Percentiles rank a stretch among this genome's conserved stretches.
These are phyloP conservation scores for Dovyalis caffra DNA, from an alignment of 345 rosid genomes.

Conservation along the genomic window DNA sequence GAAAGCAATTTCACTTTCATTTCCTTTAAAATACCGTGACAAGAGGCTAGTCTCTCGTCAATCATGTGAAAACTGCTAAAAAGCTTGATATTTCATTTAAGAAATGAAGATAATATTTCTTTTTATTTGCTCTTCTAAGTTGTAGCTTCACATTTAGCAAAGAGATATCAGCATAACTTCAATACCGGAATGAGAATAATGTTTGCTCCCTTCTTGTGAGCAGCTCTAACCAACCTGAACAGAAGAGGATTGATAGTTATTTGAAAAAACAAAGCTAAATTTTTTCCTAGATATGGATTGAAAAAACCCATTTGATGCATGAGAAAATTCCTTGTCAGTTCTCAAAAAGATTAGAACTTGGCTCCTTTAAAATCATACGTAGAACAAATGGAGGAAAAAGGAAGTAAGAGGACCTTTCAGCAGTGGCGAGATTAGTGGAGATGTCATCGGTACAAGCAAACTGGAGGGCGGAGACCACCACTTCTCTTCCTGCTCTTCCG, in stretches of 20 bases:
- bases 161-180: background rate
- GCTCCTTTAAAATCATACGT: background rate
- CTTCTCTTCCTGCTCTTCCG: slow-evolving; percentile 29
- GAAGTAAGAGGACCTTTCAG: slow-evolving; percentile 53
- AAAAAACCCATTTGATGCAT: background rate
- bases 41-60: background rate
- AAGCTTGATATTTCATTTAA: background rate
- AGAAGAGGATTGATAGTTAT: too few species aligned
- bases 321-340: background rate
- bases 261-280: background rate
- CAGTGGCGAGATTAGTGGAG: slow-evolving; percentile 66
- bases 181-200: slow-evolving; percentile 87
- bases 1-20: background rate
- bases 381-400: background rate
- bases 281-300: background rate
- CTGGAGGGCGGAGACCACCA: slow-evolving; percentile 69
- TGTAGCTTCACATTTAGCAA: background rate
- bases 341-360: background rate
- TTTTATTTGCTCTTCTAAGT: background rate
- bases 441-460: slow-evolving; percentile 80
- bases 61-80: background rate
- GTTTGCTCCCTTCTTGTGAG: slow-evolving; percentile 71
- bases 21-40: background rate
- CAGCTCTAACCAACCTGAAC: slow-evolving; percentile 68
- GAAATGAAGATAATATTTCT: background rate